Conservation (phyloP, 192 early-diverging fungal species). For the Coemansia sp. region DNA sequence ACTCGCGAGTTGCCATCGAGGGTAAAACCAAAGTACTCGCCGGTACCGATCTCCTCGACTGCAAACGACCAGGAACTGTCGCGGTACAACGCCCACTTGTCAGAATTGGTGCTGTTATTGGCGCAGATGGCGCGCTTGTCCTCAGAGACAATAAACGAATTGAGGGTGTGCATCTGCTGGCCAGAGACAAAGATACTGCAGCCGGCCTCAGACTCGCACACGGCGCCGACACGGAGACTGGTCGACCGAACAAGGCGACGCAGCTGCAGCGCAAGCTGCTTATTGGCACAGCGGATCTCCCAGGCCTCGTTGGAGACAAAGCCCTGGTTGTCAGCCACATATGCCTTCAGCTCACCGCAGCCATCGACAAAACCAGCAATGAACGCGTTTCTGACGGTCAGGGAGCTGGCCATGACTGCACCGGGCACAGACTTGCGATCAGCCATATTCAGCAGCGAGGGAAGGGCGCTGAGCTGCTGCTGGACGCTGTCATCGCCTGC, state of each 20-base stretch:
- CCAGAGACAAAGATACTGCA: constrained; percentile 25
- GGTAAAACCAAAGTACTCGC: constrained; percentile 59
- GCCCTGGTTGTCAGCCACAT: background rate
- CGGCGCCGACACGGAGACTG: constrained; percentile 28
- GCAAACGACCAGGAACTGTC: constrained; percentile 44
- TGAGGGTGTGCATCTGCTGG: constrained; percentile 19
- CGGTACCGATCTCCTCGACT: constrained; percentile 37
- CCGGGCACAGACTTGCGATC: constrained; percentile 23
- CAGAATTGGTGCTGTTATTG: background rate
- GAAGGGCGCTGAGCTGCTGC: background rate
- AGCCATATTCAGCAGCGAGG: constrained; percentile 7
- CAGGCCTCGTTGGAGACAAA: constrained; percentile 14
- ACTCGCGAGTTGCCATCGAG: constrained; percentile 61
- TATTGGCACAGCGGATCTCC: constrained; percentile 12
- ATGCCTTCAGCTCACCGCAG: background rate
- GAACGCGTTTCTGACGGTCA: constrained; percentile 35
- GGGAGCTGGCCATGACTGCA: constrained; percentile 32
- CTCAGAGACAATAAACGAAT: background rate
- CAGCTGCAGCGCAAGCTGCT: constrained; percentile 16
- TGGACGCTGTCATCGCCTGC: constrained; percentile 6
- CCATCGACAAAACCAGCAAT: constrained; percentile 43
- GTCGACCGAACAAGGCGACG: constrained; percentile 36
- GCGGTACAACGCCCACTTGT: constrained; percentile 8
- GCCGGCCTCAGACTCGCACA: background rate
- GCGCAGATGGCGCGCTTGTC: constrained; percentile 19